Conservation (phyloP, 2,329 filamentous ascomycete species). For the Fusarium humuli region DNA sequence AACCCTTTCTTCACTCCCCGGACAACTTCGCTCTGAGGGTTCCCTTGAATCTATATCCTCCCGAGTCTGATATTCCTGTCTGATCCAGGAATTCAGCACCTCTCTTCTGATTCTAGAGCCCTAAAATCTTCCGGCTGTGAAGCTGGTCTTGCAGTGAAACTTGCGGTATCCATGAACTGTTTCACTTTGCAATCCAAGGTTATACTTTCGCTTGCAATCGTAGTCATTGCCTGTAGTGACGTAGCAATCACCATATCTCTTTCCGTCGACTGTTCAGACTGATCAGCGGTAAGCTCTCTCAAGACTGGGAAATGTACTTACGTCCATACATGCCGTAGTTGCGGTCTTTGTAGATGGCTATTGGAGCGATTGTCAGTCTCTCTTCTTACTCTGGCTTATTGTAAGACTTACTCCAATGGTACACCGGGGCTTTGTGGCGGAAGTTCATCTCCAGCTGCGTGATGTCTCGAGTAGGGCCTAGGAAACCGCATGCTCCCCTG, state of each 20-base stretch:
- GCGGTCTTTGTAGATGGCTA: neutral
- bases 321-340: constrained; percentile 1
- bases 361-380: neutral
- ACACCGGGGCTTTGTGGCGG: neutral
- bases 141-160: neutral
- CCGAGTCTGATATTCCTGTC: neutral
- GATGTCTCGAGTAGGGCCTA: neutral
- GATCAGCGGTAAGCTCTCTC: neutral
- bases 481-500: neutral
- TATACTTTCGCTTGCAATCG: neutral
- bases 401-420: neutral
- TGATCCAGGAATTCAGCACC: neutral
- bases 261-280: neutral
- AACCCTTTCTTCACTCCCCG: neutral
- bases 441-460: neutral
- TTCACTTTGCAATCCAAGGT: neutral
- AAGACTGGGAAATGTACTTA: neutral
- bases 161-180: neutral
- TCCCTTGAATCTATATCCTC: neutral
- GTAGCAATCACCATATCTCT: neutral
- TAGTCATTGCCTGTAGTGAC: neutral
- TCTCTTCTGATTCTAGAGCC: neutral
- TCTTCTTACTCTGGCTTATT: neutral
- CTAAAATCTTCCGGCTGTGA: neutral
- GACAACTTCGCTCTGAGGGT: neutral